Evolutionary conservation across 768 basidiomycete genomes (phyloP), one percentile per base, ranked within the genome.

Genomic region (Termitomyces sp.): DNA sequence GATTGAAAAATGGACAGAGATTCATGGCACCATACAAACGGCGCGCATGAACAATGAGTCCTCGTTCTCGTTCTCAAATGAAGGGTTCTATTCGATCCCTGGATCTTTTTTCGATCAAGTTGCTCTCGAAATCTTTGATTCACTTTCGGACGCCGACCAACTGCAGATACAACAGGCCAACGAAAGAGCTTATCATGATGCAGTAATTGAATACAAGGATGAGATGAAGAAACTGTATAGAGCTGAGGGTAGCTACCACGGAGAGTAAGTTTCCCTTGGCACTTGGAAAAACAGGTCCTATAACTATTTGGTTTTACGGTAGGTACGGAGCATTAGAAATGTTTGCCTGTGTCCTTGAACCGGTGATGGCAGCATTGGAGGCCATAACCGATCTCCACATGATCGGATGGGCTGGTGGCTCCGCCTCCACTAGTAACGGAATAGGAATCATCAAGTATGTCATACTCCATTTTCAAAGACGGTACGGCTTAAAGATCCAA

Each of bases 281-380:
- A 51, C 26, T 45, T 10, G 20, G 22, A 13, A 13, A 36, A 9
- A 5, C 9, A 8, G 15, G 4, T 37, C 29, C 33, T n/a, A n/a
- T 2, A 26, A 12, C 24, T 4, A 24, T 28, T 15, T 34, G 1
- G 26, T 13, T 29, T 28, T 4, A n/a, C n/a, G n/a, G 13, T 31
- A 41, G 47, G 22, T 33, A 36, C 37, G 22, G 20, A 47, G 44
- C 33, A 9, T 22, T 57, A 6, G 33, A 33, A 26, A 51, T n/a
- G 8, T 24, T 7, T 29, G 33, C 39, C n/a, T 1, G 8, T 51
- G 44, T 51, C 2, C 56, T 57, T 44, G 50, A 51, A 34, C 56
- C 50, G 3, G 34, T 57, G 8, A 51, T 57, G 20, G 41, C 50
- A 45, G 56, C 56, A 34, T 45, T 57, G 20, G 49, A 57, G 41